Evolutionary conservation across 352 stramenopile genomes (phyloP).

Genomic region (Globisporangium cylindrosporum): DNA sequence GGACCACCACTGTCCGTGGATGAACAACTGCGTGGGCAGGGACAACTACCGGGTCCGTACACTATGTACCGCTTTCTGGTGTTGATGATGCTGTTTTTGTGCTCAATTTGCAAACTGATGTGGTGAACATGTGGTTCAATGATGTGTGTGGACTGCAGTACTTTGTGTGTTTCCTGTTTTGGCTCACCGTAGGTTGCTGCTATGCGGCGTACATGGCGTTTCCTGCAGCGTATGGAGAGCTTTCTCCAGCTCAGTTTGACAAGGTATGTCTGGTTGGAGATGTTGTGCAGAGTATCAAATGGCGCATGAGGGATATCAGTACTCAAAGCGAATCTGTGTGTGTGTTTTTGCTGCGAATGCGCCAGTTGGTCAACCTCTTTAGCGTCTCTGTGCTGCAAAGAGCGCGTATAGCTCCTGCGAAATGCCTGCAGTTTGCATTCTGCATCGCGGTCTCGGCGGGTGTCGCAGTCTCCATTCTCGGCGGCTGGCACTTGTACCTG

Average conservation of each 20-base stretch:
- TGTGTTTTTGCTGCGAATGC: slow-evolving; percentile 8
- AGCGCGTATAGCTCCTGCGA: slow-evolving; percentile 19
- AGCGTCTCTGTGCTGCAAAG: slow-evolving; percentile 18
- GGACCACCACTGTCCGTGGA: slow-evolving; percentile 98
- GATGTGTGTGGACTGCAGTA: slow-evolving; percentile 36
- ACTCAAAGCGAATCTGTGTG: no score
- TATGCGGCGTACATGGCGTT: slow-evolving; percentile 66
- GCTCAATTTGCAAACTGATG: not conserved
- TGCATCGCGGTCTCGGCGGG: slow-evolving; percentile 59
- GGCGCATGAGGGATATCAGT: no score
- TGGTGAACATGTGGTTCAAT: not conserved
- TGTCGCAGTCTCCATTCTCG: slow-evolving; percentile 60
- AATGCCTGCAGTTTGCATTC: slow-evolving; percentile 68
- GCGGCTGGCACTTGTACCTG: slow-evolving; percentile 68
- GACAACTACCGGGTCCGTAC: slow-evolving; percentile 91
- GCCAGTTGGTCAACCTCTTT: slow-evolving; percentile 31
- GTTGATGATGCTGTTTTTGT: not conserved
- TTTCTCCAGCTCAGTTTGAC: slow-evolving; percentile 49
- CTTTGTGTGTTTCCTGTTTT: slow-evolving; percentile 75
- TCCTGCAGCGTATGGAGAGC: slow-evolving; percentile 45
- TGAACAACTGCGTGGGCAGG: slow-evolving; percentile 97
- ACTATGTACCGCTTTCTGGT: not conserved
- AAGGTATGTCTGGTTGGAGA: slow-evolving; percentile 32
- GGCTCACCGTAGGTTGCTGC: slow-evolving; percentile 50
- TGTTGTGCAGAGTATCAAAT: slow-evolving; percentile 16